Base-by-base conservation (phyloP, 768 basidiomycete species). In the Gymnopilus dilepis region DNA sequence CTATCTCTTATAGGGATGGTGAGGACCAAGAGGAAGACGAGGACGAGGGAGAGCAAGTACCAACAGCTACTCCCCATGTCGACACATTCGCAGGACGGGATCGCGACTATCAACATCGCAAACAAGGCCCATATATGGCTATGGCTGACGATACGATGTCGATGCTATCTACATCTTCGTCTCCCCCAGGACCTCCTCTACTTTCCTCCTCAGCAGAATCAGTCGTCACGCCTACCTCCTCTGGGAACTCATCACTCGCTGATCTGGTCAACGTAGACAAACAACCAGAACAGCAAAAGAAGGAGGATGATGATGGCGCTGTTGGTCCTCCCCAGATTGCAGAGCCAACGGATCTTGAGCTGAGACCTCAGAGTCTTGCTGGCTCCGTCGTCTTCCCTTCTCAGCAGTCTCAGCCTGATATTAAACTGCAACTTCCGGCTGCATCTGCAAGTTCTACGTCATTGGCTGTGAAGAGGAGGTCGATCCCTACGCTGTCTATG, bases 201-300 rank as follows among this genome's bases (percentile, higher is more conserved):
- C 74, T 87, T 7, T 82, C 85, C 5, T 84, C 84, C 5, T 87
- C 86, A 4, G 79, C 82, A 0, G 88, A 89, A 61, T 90, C 89
- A 1, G 69, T 89, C 51, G 80, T 79, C 9, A 83, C 86, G 12
- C 83, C 83, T 2, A 77, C 79, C 5, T 82, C 84, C 7, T 87
- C 87, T 13, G 82, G 74, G 30, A 83, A 80, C 59, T 75, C 77
- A 4, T 82, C 80, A 8, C 69, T 78, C 19, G 60, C 15, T 72
- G 17, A 66, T 81, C 64, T 69, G 84, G 28, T 73, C 38, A 7
- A 2, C 30, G 40, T 33, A 74, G 4, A 68, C 78, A 13, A 62
- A 69, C 51, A 73, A 74, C 22, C 15, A 24, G 21, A 56, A 62
- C 21, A 64, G 51, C 63, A 54, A 48, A 55, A 63, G 48, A 42